Percentiles rank a stretch among this genome's conserved stretches.
phyloP scores from a whole-genome alignment of 2,329 filamentous ascomycete genomes.

The Alternaria burnsii region DNA sequence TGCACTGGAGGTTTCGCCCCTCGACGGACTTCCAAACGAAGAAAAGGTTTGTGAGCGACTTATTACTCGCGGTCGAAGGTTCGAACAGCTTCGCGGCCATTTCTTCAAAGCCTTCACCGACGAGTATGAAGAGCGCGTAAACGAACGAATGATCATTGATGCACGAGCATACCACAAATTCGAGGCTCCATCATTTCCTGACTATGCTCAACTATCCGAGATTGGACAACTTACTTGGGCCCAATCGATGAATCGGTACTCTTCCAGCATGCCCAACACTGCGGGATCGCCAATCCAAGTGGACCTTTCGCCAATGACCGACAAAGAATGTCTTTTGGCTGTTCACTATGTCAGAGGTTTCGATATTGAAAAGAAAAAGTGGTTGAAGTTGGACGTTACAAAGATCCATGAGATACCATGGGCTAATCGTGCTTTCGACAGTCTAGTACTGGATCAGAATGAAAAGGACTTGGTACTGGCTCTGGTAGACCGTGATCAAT shows the following conservation, averaged over 20 bases:
- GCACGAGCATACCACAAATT: constrained; percentile 23
- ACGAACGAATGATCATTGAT: constrained; percentile 12
- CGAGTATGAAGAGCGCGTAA: neutral
- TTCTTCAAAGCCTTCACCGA: constrained; percentile 46
- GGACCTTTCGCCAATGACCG: constrained; percentile 21
- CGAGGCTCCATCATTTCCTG: constrained; percentile 6
- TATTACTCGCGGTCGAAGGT: constrained; percentile 53
- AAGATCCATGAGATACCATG: constrained; percentile 56
- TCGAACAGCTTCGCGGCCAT: constrained; percentile 56
- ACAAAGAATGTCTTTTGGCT: constrained; percentile 23
- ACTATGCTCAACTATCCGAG: constrained; percentile 17
- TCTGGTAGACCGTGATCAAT: constrained; percentile 55
- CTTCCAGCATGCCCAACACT: neutral
- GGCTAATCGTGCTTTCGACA: constrained; percentile 57
- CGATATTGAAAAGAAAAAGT: constrained; percentile 31
- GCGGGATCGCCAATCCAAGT: constrained; percentile 6
- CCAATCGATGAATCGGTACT: constrained; percentile 24
- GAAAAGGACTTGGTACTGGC: constrained; percentile 60
- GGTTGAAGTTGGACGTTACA: constrained; percentile 20
- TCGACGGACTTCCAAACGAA: constrained; percentile 51
- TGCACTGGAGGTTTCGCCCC: constrained; percentile 51
- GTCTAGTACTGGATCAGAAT: constrained; percentile 57
- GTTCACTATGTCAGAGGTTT: constrained; percentile 21
- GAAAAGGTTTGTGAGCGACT: constrained; percentile 49
- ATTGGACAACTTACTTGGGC: constrained; percentile 23